phyloP scores from a whole-genome alignment of 1,284 basidiomycete species.

The Rhodotorula sp. region DNA sequence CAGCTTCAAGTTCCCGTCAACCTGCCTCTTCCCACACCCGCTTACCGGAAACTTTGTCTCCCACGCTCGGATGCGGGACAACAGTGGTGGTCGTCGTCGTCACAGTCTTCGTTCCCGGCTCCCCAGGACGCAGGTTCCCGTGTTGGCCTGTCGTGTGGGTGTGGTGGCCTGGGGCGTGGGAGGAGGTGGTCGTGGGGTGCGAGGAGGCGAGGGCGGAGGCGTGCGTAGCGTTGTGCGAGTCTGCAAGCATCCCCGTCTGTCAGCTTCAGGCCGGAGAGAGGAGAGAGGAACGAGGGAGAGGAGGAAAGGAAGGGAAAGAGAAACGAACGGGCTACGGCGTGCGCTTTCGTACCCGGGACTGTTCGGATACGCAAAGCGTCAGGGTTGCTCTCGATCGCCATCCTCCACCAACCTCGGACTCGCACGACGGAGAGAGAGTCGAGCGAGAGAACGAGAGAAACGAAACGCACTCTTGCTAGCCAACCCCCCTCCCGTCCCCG shows the following conservation, averaged over 20 bases:
- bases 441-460: not conserved
- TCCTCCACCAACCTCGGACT: too few relatives aligned
- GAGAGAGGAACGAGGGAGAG: not conserved
- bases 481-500: not conserved
- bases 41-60: slow-evolving; percentile 30
- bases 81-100: slow-evolving; percentile 15
- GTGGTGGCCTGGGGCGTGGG: too few relatives aligned
- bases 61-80: slow-evolving; percentile 20
- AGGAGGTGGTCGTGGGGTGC: too few relatives aligned
- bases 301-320: too few relatives aligned
- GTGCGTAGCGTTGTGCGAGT: slow-evolving; percentile 5
- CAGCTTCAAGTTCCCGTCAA: too few relatives aligned
- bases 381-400: not conserved
- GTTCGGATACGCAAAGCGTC: not conserved
- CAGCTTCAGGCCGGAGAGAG: fast-evolving
- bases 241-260: not conserved
- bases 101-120: slow-evolving; percentile 1
- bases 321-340: slow-evolving; percentile 14
- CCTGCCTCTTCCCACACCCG: slow-evolving; percentile 10
- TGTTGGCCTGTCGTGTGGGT: too few relatives aligned
- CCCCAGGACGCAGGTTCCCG: not conserved
- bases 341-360: slow-evolving; percentile 20
- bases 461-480: slow-evolving; percentile 4
- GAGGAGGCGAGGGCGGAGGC: not conserved
- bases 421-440: too few relatives aligned